Conservation (phyloP, 371 early-diverging fungal genomes). For the Lichtheimia corymbifera region DNA sequence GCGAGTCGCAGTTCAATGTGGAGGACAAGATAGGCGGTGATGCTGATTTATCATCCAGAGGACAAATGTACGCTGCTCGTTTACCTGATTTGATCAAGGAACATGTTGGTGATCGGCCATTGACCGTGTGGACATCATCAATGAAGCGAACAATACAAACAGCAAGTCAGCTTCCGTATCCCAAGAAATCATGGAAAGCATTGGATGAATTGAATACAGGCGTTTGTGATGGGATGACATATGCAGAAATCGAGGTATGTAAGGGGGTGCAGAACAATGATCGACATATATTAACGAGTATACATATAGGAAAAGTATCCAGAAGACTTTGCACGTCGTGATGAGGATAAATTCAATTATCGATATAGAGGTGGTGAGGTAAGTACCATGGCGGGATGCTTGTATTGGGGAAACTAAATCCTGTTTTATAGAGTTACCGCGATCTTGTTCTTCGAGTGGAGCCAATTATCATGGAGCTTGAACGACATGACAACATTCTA, state of each 20-base stretch:
- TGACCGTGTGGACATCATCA: slow-evolving; percentile 96
- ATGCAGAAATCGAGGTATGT: slow-evolving; percentile 91
- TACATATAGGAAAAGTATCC: slow-evolving; percentile 63
- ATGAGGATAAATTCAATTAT: slow-evolving; percentile 93
- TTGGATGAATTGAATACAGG: slow-evolving; percentile 97
- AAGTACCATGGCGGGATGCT: slow-evolving; percentile 1
- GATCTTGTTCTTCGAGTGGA: slow-evolving; percentile 68
- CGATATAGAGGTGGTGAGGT: slow-evolving; percentile 94
- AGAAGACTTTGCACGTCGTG: slow-evolving; percentile 88
- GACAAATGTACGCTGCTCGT: slow-evolving; percentile 77
- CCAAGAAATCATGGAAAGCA: slow-evolving; percentile 94
- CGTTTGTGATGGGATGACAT: slow-evolving; percentile 97
- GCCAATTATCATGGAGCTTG: slow-evolving; percentile 94
- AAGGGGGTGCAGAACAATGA: not conserved
- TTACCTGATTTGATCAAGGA: slow-evolving; percentile 80
- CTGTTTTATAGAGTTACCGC: slow-evolving; percentile 68
- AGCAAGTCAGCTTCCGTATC: slow-evolving; percentile 72
- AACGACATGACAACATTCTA: slow-evolving; percentile 93
- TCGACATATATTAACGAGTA: too few species aligned
- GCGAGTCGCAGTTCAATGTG: slow-evolving; percentile 89
- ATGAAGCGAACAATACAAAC: slow-evolving; percentile 91
- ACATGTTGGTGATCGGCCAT: slow-evolving; percentile 66
- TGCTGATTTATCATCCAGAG: slow-evolving; percentile 84
- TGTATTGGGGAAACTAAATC: not conserved
- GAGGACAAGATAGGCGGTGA: slow-evolving; percentile 95